Conservation (phyloP, 345 rosid genomes). For the Carallia pectinifolia region DNA sequence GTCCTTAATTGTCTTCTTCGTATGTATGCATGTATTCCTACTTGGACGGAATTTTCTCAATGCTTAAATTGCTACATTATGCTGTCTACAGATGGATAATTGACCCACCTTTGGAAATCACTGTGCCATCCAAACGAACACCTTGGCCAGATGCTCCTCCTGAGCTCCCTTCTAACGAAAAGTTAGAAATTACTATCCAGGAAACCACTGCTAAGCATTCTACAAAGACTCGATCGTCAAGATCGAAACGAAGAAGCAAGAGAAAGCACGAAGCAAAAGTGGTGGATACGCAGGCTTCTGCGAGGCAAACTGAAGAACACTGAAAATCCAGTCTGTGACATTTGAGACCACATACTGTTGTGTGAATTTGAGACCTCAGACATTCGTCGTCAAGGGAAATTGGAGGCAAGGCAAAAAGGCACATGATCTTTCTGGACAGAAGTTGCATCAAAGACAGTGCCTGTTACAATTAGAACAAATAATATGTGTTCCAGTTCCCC, state of each 20-base stretch:
- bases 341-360: slow-evolving; percentile 8
- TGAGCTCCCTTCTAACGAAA: slow-evolving; percentile 60
- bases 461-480: slow-evolving; percentile 15
- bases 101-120: slow-evolving; percentile 84
- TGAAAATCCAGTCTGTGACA: slow-evolving; percentile 15
- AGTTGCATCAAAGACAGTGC: slow-evolving; percentile 25
- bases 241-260: slow-evolving; percentile 68
- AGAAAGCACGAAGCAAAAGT: slow-evolving; percentile 67
- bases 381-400: slow-evolving; percentile 14
- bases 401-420: slow-evolving; percentile 2
- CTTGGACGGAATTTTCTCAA: background rate
- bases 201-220: slow-evolving; percentile 53
- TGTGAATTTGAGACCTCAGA: slow-evolving; percentile 22
- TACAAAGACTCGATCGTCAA: slow-evolving; percentile 49
- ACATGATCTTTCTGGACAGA: slow-evolving; percentile 15
- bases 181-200: slow-evolving; percentile 29
- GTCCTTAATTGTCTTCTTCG: background rate
- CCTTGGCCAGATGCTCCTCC: slow-evolving; percentile 97
- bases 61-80: slow-evolving; percentile 10
- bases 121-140: slow-evolving; percentile 78
- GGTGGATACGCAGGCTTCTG: slow-evolving; percentile 41
- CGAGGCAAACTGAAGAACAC: slow-evolving; percentile 50
- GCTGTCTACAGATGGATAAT: slow-evolving; percentile 68
- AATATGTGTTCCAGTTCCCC: slow-evolving; percentile 22
- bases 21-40: background rate